Percentiles rank a stretch among this genome's conserved stretches.
Evolutionary conservation across 805 yeast genomes (phyloP).

Genomic region (Kluyveromyces starmeri): DNA sequence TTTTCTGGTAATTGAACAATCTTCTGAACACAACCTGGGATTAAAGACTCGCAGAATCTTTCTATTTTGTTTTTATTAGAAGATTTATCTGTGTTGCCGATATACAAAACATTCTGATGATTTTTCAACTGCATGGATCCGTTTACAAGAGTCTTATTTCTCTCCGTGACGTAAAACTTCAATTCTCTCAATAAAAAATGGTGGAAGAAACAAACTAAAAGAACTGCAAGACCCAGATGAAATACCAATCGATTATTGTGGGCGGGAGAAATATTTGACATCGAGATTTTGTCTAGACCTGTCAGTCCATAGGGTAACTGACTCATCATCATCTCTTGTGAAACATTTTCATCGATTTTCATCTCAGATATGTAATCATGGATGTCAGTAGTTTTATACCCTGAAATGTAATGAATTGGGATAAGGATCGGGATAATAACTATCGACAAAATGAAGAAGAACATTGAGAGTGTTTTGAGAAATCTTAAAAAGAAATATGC

Average conservation of each 20-base stretch:
- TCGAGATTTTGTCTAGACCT: conserved; percentile 62
- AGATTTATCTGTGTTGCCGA: conserved; percentile 38
- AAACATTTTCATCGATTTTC: neutral
- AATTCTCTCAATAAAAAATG: conserved; percentile 49
- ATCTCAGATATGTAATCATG: neutral
- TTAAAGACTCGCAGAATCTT: conserved; percentile 21
- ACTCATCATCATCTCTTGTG: neutral
- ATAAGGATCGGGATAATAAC: conserved; percentile 50
- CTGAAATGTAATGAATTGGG: conserved; percentile 46
- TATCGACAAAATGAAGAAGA: conserved; percentile 45
- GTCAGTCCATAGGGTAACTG: conserved; percentile 6
- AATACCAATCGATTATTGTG: conserved; percentile 44
- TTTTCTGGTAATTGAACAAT: conserved; percentile 32
- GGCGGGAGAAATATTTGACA: conserved; percentile 54
- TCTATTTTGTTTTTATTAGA: conserved; percentile 16
- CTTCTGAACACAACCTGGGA: conserved; percentile 47
- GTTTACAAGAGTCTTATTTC: conserved; percentile 34
- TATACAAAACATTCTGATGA: conserved; percentile 30
- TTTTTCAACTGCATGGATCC: conserved; percentile 15
- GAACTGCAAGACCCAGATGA: conserved; percentile 53
- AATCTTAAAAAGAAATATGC: conserved; percentile 66
- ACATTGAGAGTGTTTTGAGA: conserved; percentile 39
- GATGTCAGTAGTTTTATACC: conserved; percentile 14
- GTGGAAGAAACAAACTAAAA: conserved; percentile 50
- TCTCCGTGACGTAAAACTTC: conserved; percentile 37